phyloP scores from a whole-genome alignment of 140 eudicot species.

The Oenanthe javanica region DNA sequence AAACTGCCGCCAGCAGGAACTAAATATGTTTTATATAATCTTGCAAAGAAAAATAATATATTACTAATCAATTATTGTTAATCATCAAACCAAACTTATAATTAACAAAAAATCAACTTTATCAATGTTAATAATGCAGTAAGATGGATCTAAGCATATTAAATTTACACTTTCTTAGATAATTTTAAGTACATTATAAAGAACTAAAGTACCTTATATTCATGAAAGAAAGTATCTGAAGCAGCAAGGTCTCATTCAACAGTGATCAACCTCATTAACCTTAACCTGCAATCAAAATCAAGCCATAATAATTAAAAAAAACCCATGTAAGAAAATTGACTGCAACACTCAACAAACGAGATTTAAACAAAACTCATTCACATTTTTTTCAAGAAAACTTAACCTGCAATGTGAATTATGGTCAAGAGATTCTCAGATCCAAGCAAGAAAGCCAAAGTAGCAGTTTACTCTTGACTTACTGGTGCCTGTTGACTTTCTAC shows the following conservation, averaged over 20 bases:
- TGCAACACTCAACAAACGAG: background rate
- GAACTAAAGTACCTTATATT: conserved; percentile 25
- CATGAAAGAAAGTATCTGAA: conserved; percentile 15
- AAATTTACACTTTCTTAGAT: background rate
- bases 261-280: conserved; percentile 22
- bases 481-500: conserved; percentile 38
- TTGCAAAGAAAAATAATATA: background rate
- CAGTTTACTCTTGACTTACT: background rate
- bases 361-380: conserved; percentile 18
- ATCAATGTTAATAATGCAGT: background rate
- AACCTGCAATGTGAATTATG: conserved; percentile 23
- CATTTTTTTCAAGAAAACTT: conserved; percentile 15
- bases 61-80: background rate
- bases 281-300: background rate
- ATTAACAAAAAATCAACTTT: background rate
- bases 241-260: conserved; percentile 25
- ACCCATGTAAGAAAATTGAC: conserved; percentile 26
- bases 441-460: conserved; percentile 32
- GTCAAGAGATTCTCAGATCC: conserved; percentile 39
- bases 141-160: conserved; percentile 24
- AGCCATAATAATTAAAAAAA: conserved; percentile 5
- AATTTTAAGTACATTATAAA: background rate
- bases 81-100: background rate
- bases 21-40: conserved; percentile 8
- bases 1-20: conserved; percentile 36